Evolutionary conservation across 2,329 filamentous ascomycete genomes (phyloP).

Genomic region (Ceratocystis diversiconidia): DNA sequence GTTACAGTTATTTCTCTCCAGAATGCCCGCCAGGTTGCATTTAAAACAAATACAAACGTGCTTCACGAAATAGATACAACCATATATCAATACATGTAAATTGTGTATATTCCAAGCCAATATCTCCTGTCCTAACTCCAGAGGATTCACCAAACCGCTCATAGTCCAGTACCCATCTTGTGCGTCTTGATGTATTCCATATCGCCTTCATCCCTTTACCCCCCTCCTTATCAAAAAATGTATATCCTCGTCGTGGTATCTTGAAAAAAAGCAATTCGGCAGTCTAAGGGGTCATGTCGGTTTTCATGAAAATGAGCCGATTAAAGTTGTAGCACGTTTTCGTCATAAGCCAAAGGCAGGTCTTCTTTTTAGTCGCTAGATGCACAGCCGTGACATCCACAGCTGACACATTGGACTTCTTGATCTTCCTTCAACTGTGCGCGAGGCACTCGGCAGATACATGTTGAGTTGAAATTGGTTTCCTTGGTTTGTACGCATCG

Average conservation of each 20-base stretch:
- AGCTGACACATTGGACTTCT: slow-evolving; percentile 85
- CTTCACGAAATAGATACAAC: not conserved
- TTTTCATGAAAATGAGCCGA: not conserved
- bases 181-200: not conserved
- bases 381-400: slow-evolving; percentile 81
- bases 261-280: slow-evolving; percentile 1
- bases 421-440: slow-evolving; percentile 81
- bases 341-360: not conserved
- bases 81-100: slow-evolving; percentile 2
- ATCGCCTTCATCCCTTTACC: not conserved
- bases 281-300: slow-evolving; percentile 1
- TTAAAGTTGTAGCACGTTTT: not conserved
- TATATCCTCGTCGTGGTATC: slow-evolving; percentile 6
- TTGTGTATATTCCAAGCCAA: not conserved
- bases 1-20: not conserved
- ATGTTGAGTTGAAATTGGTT: slow-evolving; percentile 96
- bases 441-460: slow-evolving; percentile 87
- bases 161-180: no score
- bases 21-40: not conserved
- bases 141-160: not conserved
- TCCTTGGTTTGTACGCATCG: slow-evolving; percentile 98
- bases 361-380: slow-evolving; percentile 53
- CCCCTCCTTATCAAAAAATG: not conserved
- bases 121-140: slow-evolving; percentile 9
- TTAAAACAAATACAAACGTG: not conserved